Base-by-base conservation (phyloP, 768 basidiomycete genomes). In the Termitomyces sp. region DNA sequence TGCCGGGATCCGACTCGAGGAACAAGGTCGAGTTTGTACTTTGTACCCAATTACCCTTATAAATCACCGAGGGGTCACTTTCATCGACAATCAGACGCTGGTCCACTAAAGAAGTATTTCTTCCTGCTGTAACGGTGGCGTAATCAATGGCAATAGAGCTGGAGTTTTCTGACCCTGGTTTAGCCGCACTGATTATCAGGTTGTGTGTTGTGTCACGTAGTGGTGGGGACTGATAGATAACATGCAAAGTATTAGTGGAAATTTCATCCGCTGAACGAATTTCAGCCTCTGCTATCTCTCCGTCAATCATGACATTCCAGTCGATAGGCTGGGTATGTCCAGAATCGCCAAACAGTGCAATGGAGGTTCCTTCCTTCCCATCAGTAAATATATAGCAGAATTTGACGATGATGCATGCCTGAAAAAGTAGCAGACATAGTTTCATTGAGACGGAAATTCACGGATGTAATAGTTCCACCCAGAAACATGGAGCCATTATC, bases 1-100 rank as follows among this genome's bases (percentile, higher is more conserved):
- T 14, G 2, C 0, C 2, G 8, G 3, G n/a, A n/a, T n/a, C n/a
- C 4, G 6, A n/a, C n/a, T 9, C 1, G 0, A 1, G 5, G 16
- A 13, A 7, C 16, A 30, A 3, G 33, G 22, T 8, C 6, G 20
- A 4, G 20, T 20, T 24, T 35, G 13, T 33, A 24, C 6, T 16
- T 28, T n/a, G 20, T 50, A 20, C 20, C 49, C 49, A 50, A 24
- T 35, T 6, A 16, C 49, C 32, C 6, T 22, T 4, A 3, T 22
- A 50, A 3, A 22, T 32, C 12, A 35, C 33, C 1, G 33, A 49
- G 1, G 32, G 48, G 9, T 49, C 49, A 35, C 33, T 50, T 1
- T 50, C 49, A 33, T 50, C 33, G 3, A 50, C 49, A 35, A 50
- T 50, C 14, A 50, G 16, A 8, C 3, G 20, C 4, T 24, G 13